Base-by-base conservation (phyloP, 2,329 filamentous ascomycete species). In the Rutstroemia sp. region DNA sequence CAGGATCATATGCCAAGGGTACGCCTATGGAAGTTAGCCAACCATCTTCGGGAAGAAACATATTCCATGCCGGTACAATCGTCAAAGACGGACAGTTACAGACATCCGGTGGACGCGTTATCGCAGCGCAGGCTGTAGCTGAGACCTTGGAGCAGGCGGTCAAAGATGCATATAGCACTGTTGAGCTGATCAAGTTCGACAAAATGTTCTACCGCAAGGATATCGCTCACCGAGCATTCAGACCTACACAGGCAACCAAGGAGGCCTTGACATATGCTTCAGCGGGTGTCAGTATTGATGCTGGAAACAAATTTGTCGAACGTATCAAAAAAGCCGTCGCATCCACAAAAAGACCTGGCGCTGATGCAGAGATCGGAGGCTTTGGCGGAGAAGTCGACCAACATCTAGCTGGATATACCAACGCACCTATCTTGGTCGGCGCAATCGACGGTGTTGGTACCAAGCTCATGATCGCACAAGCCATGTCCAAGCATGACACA, bases 361-460 rank as follows among this genome's bases (percentile, higher is more conserved):
- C 94, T 1, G 90, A 96, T 70, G 92, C 92, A 55, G 84, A 92
- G 44, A 57, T 57, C 66, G 94, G 94, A 58, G 94, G 94, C 2
- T 99, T 99, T 66, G 94, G 94, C 50, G 94, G 94, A 34, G 84
- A 89, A 62, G 85, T 95, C 59, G 87, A 94, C 69, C 78, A 96
- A 14, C 76, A 84, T 6, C 80, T 81, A 50, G 88, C 89, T 12
- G 88, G 89, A 52, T 95, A 89, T 68, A 75, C 78, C 5, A 78
- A 83, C 57, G 82, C 87, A 0, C 92, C 92, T 10, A 86, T 92
- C 56, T 75, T 97, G 25, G 89, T 97, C n/a, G 89, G 89, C 55
- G 92, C 91, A 58, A 97, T 96, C 62, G 94, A 99, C 69, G 94
- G 94, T 52, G 91, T 97, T 39, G 94, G 92, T 58, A 97, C 92